Base-by-base conservation (phyloP, 139 green algal genomes). In the Tetradesmus obliquus region DNA sequence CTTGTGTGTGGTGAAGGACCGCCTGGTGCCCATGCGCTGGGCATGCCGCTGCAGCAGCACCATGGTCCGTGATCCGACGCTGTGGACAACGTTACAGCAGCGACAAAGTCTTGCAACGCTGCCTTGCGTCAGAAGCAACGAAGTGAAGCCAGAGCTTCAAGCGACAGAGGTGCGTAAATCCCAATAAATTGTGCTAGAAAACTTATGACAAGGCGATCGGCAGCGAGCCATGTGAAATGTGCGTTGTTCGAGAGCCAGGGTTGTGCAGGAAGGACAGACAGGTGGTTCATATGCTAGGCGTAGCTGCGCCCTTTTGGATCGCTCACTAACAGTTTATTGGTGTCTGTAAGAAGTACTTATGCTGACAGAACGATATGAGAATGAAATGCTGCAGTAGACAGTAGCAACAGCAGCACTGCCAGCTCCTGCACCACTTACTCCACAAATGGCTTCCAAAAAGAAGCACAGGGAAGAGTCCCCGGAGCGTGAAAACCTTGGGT, bases 401-500 rank as follows among this genome's bases (percentile, higher is more conserved):
- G 66, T 24, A 82, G 24, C n/a, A 82, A 6, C 55, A 87, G 82
- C 82, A 87, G 55, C 82, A 87, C 82, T 20, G 8, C 5, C 1
- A 6, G 19, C 51, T n/a, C 6, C 55, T 22, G 55, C 20, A 89
- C 45, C 4, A 76, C 3, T 24, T 76, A 17, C 3, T 4, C 3
- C 17, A 81, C 45, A 13, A 13, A 89, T 57, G 51, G 66, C 66
- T 71, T 55, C 45, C 51, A 81, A 72, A 19, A 55, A 72, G 55
- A n/a, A 82, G 85, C 55, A 3, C 80, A 72, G 87, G 10, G 87
- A 91, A 6, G 32, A 87, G 3, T 79, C 51, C n/a, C 88, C 88
- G 10, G 32, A 84, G 62, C 20, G 82, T 55, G 53, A 91, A 79
- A 17, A 94, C 51, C 88, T 99, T 57, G 97, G 97, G 45, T 98